phyloP scores from a whole-genome alignment of 495 filamentous ascomycete species.

The Aspergillus affinis region DNA sequence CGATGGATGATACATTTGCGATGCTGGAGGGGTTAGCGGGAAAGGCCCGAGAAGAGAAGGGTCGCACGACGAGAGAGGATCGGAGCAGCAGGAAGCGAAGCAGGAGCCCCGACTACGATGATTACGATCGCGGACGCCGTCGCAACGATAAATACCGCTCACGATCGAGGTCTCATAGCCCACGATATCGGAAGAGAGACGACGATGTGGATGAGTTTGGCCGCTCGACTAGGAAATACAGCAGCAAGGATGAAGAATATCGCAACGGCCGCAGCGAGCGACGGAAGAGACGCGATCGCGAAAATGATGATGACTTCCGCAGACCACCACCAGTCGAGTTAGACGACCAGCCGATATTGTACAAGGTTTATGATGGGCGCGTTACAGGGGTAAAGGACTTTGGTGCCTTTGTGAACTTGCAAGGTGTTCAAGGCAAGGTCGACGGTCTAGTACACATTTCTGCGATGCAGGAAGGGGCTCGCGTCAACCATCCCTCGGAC shows the following conservation, averaged over 20 bases:
- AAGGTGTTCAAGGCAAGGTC: conserved; percentile 80
- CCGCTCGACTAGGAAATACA: conserved; percentile 40
- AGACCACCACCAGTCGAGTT: conserved; percentile 73
- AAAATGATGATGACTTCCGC: conserved; percentile 65
- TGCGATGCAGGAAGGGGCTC: conserved; percentile 80
- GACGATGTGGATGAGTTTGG: conserved; percentile 67
- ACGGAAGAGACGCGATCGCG: conserved; percentile 39
- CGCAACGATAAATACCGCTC: conserved; percentile 54
- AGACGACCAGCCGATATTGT: conserved; percentile 77
- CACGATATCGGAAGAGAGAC: conserved; percentile 47
- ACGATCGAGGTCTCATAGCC: conserved; percentile 54
- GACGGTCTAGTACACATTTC: conserved; percentile 97
- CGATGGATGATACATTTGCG: conserved; percentile 92
- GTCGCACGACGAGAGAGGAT: conserved; percentile 31
- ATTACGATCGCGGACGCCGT: conserved; percentile 51
- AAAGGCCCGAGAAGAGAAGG: conserved; percentile 53
- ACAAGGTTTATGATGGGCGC: conserved; percentile 87
- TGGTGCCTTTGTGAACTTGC: conserved; percentile 92
- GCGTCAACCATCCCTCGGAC: conserved; percentile 91
- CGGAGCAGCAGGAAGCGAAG: conserved; percentile 63
- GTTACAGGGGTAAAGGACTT: conserved; percentile 94
- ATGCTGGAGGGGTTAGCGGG: conserved; percentile 82
- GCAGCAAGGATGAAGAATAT: conserved; percentile 41
- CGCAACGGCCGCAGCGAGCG: conserved; percentile 42
- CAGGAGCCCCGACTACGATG: conserved; percentile 67